Evolutionary conservation across 495 filamentous ascomycete species (phyloP).

Genomic region (Hypoxylon crocopeplum): DNA sequence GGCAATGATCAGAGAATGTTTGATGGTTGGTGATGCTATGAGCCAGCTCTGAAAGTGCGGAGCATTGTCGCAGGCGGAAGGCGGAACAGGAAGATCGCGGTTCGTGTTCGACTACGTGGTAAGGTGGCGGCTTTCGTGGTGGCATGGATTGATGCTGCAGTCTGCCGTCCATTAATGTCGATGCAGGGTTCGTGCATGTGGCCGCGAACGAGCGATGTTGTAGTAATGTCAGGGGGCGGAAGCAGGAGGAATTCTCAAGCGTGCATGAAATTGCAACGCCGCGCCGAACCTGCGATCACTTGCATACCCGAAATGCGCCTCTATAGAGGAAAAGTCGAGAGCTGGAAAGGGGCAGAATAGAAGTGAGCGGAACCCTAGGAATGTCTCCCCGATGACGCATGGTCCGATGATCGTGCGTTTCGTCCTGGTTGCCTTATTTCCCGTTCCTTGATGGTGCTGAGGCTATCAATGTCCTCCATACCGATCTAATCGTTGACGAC

Average conservation of each 20-base stretch:
- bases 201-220: conserved; percentile 17
- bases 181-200: conserved; percentile 31
- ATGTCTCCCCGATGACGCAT: conserved; percentile 23
- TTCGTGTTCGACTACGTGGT: conserved; percentile 26
- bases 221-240: conserved; percentile 26
- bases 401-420: conserved; percentile 23
- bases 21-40: conserved; percentile 31
- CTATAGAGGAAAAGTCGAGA: conserved; percentile 29
- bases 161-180: conserved; percentile 27
- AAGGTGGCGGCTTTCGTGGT: conserved; percentile 26
- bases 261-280: conserved; percentile 35
- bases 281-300: conserved; percentile 23
- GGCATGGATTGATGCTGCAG: conserved; percentile 33
- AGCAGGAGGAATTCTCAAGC: conserved; percentile 16
- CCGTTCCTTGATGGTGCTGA: conserved; percentile 22
- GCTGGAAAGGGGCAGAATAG: conserved; percentile 31
- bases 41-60: conserved; percentile 42
- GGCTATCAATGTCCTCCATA: conserved; percentile 2
- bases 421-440: conserved; percentile 19
- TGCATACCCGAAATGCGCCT: conserved; percentile 37
- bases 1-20: conserved; percentile 33
- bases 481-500: conserved; percentile 11
- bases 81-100: conserved; percentile 21
- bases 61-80: conserved; percentile 16
- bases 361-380: conserved; percentile 31